A percentile compares a stretch with the other conserved stretches of the same genome.
phyloP scores from a whole-genome alignment of 2,329 filamentous ascomycete genomes.

The Monosporascus cannonballus region DNA sequence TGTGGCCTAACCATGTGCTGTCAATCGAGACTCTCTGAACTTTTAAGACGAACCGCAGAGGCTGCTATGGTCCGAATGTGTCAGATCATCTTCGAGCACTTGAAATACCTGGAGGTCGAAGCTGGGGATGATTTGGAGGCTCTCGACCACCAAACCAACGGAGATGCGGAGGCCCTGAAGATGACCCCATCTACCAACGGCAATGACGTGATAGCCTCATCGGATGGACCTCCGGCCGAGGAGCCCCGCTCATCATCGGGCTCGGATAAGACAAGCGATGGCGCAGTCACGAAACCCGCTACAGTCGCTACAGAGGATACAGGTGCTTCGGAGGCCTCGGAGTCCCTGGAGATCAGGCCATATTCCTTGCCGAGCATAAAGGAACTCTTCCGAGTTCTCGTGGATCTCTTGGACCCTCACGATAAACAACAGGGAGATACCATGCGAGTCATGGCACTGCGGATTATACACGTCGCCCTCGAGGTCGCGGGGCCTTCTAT shows the following conservation, averaged over 20 bases:
- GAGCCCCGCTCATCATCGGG: slow-evolving; percentile 36
- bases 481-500: slow-evolving; percentile 96
- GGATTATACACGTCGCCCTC: slow-evolving; percentile 94
- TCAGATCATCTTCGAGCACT: slow-evolving; percentile 91
- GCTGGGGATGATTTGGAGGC: slow-evolving; percentile 60
- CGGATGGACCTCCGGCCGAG: slow-evolving; percentile 32
- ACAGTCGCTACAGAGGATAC: slow-evolving; percentile 13
- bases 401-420: slow-evolving; percentile 89
- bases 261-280: slow-evolving; percentile 31
- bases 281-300: slow-evolving; percentile 17
- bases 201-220: slow-evolving; percentile 49
- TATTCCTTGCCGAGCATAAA: slow-evolving; percentile 93
- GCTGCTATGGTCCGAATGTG: slow-evolving; percentile 99
- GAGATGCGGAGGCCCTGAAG: slow-evolving; percentile 68
- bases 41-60: slow-evolving; percentile 85
- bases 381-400: slow-evolving; percentile 88
- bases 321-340: slow-evolving; percentile 13
- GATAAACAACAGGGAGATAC: slow-evolving; percentile 89
- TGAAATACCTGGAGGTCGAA: slow-evolving; percentile 81
- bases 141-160: slow-evolving; percentile 59
- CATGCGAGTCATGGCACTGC: slow-evolving; percentile 93
- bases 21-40: slow-evolving; percentile 82
- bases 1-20: slow-evolving; percentile 96
- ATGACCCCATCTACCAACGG: slow-evolving; percentile 76
- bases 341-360: slow-evolving; percentile 60